These are phyloP conservation scores for Sporothrix euskadiensis DNA, from an alignment of 2,329 filamentous ascomycete genomes.

Conservation along the genomic window DNA sequence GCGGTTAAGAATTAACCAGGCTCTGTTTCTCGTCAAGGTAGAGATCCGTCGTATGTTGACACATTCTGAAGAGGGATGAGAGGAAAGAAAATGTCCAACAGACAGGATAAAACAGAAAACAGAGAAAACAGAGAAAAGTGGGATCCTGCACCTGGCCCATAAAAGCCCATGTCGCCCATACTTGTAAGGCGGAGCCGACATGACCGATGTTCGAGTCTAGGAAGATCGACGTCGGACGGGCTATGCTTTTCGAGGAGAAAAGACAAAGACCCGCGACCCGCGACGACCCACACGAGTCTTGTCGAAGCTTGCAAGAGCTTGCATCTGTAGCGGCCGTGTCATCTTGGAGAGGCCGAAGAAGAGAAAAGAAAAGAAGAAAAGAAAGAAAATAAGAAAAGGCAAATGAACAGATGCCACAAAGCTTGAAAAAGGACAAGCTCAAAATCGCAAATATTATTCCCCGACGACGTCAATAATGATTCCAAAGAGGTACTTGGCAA, in stretches of 20 bases:
- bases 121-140: background rate
- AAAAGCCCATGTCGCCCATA: background rate
- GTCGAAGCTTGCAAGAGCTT: background rate
- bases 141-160: background rate
- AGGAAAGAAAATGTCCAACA: background rate
- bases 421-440: background rate
- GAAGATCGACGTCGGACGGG: background rate
- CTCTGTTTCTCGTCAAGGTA: background rate
- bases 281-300: background rate
- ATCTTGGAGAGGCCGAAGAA: background rate
- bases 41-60: background rate
- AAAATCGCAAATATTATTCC: background rate
- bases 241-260: background rate
- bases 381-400: background rate
- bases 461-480: background rate
- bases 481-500: background rate
- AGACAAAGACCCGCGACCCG: background rate
- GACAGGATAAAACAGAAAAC: background rate
- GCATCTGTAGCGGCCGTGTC: background rate
- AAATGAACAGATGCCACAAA: background rate
- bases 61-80: background rate
- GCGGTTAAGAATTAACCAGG: background rate
- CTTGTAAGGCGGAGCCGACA: slow-evolving; percentile 1
- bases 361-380: background rate
- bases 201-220: background rate